A percentile compares a stretch with the other conserved stretches of the same genome.
Conservation (phyloP, 176 grass and related monocot species). For the Rhynchospora pubera region DNA sequence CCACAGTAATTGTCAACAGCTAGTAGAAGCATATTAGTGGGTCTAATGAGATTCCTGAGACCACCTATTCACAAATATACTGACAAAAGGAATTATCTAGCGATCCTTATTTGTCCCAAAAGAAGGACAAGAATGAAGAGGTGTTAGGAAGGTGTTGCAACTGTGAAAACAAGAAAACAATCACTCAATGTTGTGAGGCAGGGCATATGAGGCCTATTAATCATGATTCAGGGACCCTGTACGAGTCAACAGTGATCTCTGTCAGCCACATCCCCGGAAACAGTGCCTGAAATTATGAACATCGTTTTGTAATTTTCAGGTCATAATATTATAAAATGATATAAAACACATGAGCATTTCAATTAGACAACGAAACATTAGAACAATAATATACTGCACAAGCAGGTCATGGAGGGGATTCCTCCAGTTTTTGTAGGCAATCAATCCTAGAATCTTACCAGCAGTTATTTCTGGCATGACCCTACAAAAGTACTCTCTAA, state of each 20-base stretch:
- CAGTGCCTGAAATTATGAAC: conserved; percentile 7
- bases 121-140: neutral
- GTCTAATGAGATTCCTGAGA: neutral
- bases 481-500: neutral
- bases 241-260: conserved; percentile 5
- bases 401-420: neutral
- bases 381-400: neutral
- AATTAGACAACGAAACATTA: neutral
- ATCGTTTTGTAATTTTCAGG: neutral
- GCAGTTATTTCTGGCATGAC: neutral
- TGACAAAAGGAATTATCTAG: neutral
- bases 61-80: neutral
- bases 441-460: no score
- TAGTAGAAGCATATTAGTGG: neutral
- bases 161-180: conserved; percentile 2
- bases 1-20: neutral
- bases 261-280: conserved; percentile 9
- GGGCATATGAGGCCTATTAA: neutral
- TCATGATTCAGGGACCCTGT: conserved; percentile 7
- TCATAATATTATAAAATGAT: neutral
- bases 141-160: neutral
- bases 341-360: neutral
- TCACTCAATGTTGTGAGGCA: neutral
- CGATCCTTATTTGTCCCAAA: neutral
- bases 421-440: no score